These are phyloP conservation scores for Cyclospora cayetanensis DNA, from an alignment of 169 alveolate species.

Conservation along the genomic window DNA sequence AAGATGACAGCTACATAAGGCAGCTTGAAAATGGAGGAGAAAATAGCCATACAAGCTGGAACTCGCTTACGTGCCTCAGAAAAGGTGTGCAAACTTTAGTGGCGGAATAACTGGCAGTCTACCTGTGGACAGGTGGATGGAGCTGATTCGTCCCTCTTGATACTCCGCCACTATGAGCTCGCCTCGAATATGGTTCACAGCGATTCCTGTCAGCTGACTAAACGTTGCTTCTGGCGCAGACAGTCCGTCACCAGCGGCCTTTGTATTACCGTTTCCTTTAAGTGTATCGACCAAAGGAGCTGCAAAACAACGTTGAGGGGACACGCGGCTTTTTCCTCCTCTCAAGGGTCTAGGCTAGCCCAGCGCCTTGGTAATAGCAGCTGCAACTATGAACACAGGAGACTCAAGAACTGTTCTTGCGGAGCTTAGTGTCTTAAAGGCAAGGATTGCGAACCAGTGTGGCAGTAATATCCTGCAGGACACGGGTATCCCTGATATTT, in stretches of 20 bases:
- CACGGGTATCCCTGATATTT: conserved; percentile 25
- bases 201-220: neutral
- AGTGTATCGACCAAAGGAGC: conserved; percentile 18
- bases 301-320: neutral
- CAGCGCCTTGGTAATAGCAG: neutral
- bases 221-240: neutral
- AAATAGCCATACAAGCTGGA: too few relatives aligned
- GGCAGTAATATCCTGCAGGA: conserved; percentile 62
- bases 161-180: conserved; percentile 4
- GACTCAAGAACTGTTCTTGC: neutral
- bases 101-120: neutral
- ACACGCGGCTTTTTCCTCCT: neutral
- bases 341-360: too few relatives aligned
- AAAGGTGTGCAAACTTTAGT: too few relatives aligned
- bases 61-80: too few relatives aligned
- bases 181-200: neutral
- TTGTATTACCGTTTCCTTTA: neutral
- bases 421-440: neutral
- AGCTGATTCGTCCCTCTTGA: neutral
- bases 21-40: too few relatives aligned
- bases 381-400: neutral
- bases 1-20: too few relatives aligned
- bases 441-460: neutral
- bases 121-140: conserved; percentile 21
- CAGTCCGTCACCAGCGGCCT: neutral